phyloP scores from a whole-genome alignment of 148 eudicot genomes.

The Chenopodium formosanum region DNA sequence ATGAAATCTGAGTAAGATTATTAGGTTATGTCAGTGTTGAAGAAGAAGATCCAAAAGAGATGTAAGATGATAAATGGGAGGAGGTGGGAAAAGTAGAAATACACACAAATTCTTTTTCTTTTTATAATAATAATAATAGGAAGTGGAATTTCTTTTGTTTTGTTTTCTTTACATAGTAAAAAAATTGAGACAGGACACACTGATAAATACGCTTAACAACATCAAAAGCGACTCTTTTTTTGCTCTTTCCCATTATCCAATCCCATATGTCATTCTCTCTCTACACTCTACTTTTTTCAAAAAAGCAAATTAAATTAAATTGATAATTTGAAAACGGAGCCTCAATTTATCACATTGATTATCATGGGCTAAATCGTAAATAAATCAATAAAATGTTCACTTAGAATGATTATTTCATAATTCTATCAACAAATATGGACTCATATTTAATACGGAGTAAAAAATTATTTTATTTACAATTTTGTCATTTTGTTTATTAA shows the following conservation, averaged over 20 bases:
- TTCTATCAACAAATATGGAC: no score
- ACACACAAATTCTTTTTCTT: no score
- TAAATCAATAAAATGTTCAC: no score
- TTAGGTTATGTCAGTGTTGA: conserved; percentile 24
- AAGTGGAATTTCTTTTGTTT: not conserved
- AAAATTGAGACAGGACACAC: not conserved
- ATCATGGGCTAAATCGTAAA: no score
- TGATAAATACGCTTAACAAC: not conserved
- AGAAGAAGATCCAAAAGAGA: conserved; percentile 20
- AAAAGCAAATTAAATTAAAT: not conserved
- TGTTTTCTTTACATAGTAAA: not conserved
- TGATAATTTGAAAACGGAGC: no score
- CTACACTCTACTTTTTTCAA: no score
- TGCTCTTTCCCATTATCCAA: conserved; percentile 11
- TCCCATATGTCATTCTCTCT: conserved; percentile 2
- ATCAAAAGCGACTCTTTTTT: conserved; percentile 19
- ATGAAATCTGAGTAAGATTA: conserved; percentile 1
- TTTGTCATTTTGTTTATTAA: no score
- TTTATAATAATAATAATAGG: not conserved
- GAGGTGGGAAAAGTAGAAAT: conserved; percentile 2
- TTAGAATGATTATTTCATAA: no score
- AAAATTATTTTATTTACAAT: no score
- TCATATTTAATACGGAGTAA: no score
- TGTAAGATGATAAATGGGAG: conserved; percentile 9
- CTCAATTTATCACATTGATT: no score